These are phyloP conservation scores for Zygosaccharomyces pseudobailii DNA, from an alignment of 1,139 yeast species.

Conservation along the genomic window DNA sequence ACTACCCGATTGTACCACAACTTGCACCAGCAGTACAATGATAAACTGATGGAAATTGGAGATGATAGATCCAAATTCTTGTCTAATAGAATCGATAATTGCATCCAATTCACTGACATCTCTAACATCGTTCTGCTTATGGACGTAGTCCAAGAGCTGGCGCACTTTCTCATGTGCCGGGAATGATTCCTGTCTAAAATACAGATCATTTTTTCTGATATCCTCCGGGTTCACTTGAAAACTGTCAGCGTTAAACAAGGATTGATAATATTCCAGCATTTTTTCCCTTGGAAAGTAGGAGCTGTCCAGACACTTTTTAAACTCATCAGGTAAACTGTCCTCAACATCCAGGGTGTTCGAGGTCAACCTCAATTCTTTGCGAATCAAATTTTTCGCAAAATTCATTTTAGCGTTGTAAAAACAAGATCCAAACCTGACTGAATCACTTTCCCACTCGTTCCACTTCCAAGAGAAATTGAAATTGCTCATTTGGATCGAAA, in stretches of 20 bases:
- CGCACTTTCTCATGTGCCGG: constrained; percentile 35
- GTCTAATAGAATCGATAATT: constrained; percentile 36
- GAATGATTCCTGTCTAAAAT: constrained; percentile 33
- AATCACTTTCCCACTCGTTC: constrained; percentile 84
- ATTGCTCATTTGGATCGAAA: constrained; percentile 87
- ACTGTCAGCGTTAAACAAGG: constrained; percentile 27
- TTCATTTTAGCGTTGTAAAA: constrained; percentile 66
- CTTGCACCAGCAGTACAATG: constrained; percentile 61
- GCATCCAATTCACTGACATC: constrained; percentile 32
- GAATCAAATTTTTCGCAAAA: constrained; percentile 73
- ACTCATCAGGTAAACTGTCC: constrained; percentile 73
- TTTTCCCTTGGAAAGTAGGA: constrained; percentile 41
- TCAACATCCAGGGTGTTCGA: constrained; percentile 65
- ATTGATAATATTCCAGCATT: constrained; percentile 35
- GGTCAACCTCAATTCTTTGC: constrained; percentile 74
- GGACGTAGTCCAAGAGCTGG: constrained; percentile 35
- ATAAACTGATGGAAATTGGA: constrained; percentile 45
- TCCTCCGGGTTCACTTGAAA: constrained; percentile 27
- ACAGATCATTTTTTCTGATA: constrained; percentile 30
- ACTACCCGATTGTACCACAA: constrained; percentile 78
- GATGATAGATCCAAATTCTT: constrained; percentile 27
- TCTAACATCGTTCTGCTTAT: constrained; percentile 33
- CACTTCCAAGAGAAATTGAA: constrained; percentile 97
- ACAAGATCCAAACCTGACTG: constrained; percentile 37
- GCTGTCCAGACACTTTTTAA: constrained; percentile 56